Base-by-base conservation (phyloP, 176 grass and related monocot species). In the Zizania latifolia region DNA sequence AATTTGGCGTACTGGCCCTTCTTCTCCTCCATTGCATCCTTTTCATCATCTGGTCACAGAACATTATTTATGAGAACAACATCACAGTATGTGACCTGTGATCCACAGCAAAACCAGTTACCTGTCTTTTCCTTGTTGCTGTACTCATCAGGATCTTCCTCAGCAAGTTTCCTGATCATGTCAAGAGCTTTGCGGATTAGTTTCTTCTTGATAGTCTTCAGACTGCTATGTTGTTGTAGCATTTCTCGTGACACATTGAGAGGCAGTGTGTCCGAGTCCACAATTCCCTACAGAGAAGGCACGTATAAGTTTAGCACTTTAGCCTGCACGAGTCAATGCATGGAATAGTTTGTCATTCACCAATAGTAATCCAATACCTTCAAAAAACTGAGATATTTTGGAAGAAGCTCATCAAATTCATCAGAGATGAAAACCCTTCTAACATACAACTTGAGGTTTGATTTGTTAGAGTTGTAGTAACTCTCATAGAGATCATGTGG, bases 381-480 rank as follows among this genome's bases (percentile, higher is more conserved):
- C 89, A 98, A 90, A 83, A 98, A 98, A 81, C 75, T 98, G 71
- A 98, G 91, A 69, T 86, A 94, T 70, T 98, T 98, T 0, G 94
- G 94, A 63, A 98, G 90, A 74, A 98, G 90, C 14, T 98, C 94
- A 73, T 93, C 86, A 26, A 98, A 98, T 82, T 94, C 94, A 34
- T 98, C 94, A n/a, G 94, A 94, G 62, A 98, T 98, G 84, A 98
- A 98, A 66, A 98, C 94, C 70, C 94, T 94, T 69, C 94, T 83
- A 75, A 98, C 94, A 81, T 90, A 98, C 82, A 98, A 57, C 76
- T 98, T 98, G 74, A 98, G 88, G 57, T 86, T 97, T 50, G 94
- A 86, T 62, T 98, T 98, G 71, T 98, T 78, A 65, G 40, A 78
- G 76, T 94, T 98, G 86, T 98, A 98, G 75, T 98, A 98, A 74